Base-by-base conservation (phyloP, 495 filamentous ascomycete species). In the Aspergillus mulundensis region DNA sequence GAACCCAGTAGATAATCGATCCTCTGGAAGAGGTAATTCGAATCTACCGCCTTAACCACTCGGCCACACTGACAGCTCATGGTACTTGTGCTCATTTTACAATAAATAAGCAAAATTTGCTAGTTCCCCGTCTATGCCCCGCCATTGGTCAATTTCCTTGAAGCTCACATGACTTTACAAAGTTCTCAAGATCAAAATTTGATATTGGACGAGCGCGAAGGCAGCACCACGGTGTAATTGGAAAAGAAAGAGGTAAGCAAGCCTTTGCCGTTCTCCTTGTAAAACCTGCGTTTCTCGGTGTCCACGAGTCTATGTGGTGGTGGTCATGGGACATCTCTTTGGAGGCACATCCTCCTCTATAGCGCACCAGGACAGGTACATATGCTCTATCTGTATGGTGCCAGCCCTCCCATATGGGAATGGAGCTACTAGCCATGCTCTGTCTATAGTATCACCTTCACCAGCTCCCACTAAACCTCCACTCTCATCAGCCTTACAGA, bases 11-110 rank as follows among this genome's bases (percentile, higher is more conserved):
- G 40, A 42, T 42, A 19, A 42, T 18, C n/a, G n/a, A 18, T 42
- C 19, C 34, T 38, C 34, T 16, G 15, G 6, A 42, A 42, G 12
- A 18, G 19, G n/a, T 10, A 2, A 42, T 42, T 42, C 40, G 40
- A 42, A 42, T 42, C 40, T 42, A 42, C 40, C 41, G 41, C 41
- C 41, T 44, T 44, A 44, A 44, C 41, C 41, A 44, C 41, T 44
- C 41, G 41, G 41, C 41, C 41, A 44, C 20, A 44, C 41, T 44
- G 41, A 44, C 41, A 21, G 16, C 5, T 21, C 11, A 21, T 44
- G 12, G 12, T 36, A 36, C 5, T 36, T 7, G 8, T 4, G 25
- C 25, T 28, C 25, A n/a, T 28, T 8, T 28, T 28, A 28, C n/a
- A 16, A 40, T 40, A 16, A 16, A 18, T 40, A 18, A 8, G 15